Conservation (phyloP, 2,329 filamentous ascomycete species). For the Fusarium citri region DNA sequence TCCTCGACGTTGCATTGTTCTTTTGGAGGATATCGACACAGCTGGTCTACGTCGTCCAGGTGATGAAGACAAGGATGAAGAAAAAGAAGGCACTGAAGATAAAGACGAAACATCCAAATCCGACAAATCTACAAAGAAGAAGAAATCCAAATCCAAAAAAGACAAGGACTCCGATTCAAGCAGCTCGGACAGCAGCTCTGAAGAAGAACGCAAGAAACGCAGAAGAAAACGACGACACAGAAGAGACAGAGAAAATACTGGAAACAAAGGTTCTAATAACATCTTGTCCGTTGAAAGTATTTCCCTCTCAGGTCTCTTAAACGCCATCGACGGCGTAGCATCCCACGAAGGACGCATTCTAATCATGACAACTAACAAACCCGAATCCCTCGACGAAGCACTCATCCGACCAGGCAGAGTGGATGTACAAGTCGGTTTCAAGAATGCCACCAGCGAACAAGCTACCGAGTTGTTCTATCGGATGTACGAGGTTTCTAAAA, state of each 20-base stretch:
- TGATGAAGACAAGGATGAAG: conserved; percentile 47
- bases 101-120: conserved; percentile 15
- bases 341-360: conserved; percentile 82
- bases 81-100: conserved; percentile 25
- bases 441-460: conserved; percentile 67
- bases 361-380: conserved; percentile 85
- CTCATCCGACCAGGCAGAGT: conserved; percentile 80
- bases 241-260: conserved; percentile 32
- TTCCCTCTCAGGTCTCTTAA: conserved; percentile 81
- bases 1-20: conserved; percentile 72
- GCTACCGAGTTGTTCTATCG: conserved; percentile 68
- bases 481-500: conserved; percentile 65
- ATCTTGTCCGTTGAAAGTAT: conserved; percentile 59
- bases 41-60: conserved; percentile 65
- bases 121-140: conserved; percentile 15
- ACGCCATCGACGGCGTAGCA: conserved; percentile 85
- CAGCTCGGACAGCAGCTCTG: conserved; percentile 42
- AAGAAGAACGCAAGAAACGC: conserved; percentile 37
- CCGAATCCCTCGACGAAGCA: conserved; percentile 77
- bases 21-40: conserved; percentile 77
- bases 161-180: conserved; percentile 41
- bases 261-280: conserved; percentile 41
- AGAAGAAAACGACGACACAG: conserved; percentile 34
- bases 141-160: conserved; percentile 49
- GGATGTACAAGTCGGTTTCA: conserved; percentile 75